These are phyloP conservation scores for Blastobotrys buckinghamii DNA, from an alignment of 1,139 yeast species.

Conservation along the genomic window DNA sequence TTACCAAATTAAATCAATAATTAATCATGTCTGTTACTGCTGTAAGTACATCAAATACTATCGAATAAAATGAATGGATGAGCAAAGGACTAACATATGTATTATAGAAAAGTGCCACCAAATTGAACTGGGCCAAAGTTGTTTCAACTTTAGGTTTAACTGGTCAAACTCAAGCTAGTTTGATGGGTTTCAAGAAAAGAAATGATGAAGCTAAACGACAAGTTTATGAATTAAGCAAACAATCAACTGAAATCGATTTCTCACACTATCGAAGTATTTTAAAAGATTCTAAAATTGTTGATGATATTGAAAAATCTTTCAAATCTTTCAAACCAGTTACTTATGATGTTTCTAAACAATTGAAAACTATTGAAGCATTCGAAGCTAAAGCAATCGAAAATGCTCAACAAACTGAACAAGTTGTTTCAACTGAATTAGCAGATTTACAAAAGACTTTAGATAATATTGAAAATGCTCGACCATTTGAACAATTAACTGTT, in stretches of 20 bases:
- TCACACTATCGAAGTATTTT: slow-evolving; percentile 69
- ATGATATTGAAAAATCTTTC: slow-evolving; percentile 75
- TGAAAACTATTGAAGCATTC: slow-evolving; percentile 87
- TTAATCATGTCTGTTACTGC: slow-evolving; percentile 34
- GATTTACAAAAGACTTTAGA: slow-evolving; percentile 82
- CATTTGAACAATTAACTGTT: slow-evolving; percentile 93
- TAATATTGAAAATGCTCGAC: slow-evolving; percentile 95
- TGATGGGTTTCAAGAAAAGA: slow-evolving; percentile 95
- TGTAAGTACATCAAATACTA: slow-evolving; percentile 5
- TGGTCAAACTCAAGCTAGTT: slow-evolving; percentile 83
- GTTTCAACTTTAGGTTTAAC: slow-evolving; percentile 85
- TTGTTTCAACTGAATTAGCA: slow-evolving; percentile 79
- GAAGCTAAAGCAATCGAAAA: slow-evolving; percentile 94
- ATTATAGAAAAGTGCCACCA: slow-evolving; percentile 52
- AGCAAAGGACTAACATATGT: no score
- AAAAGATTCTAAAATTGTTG: slow-evolving; percentile 75
- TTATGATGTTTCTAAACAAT: slow-evolving; percentile 80
- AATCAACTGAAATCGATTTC: slow-evolving; percentile 76
- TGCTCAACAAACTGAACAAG: slow-evolving; percentile 88
- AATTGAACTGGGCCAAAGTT: slow-evolving; percentile 93
- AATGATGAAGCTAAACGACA: slow-evolving; percentile 94
- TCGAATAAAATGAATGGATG: not conserved
- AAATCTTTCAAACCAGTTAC: slow-evolving; percentile 73
- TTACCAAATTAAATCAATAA: not conserved
- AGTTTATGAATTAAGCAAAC: slow-evolving; percentile 60